A percentile compares a stretch with the other conserved stretches of the same genome.
These are phyloP conservation scores for Rhodomyrtus psidioides DNA, from an alignment of 441 rosid species.

Conservation along the genomic window DNA sequence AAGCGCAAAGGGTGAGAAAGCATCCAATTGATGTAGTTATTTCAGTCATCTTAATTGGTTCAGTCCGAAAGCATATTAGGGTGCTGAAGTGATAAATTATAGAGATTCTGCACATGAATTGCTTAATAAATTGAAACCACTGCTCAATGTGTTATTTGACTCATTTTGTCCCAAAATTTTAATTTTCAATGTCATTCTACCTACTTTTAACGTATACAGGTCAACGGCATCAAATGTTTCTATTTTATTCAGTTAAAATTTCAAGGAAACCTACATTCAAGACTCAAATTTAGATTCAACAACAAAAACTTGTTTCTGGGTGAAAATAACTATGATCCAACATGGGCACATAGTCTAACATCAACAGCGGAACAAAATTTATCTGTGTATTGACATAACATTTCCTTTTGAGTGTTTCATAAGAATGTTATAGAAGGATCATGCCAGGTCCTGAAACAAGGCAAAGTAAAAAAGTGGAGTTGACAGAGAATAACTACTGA, in stretches of 20 bases:
- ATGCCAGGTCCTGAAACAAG: neutral
- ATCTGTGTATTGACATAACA: neutral
- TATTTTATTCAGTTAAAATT: neutral
- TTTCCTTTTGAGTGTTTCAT: neutral
- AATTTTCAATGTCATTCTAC: neutral
- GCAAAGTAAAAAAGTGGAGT: conserved; percentile 10
- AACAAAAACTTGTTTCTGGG: neutral
- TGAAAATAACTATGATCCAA: neutral
- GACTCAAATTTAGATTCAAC: neutral
- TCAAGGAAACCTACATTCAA: neutral
- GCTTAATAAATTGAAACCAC: neutral
- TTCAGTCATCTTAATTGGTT: neutral
- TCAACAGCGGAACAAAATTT: neutral
- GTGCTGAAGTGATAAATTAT: neutral
- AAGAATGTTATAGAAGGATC: neutral
- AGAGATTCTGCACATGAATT: neutral
- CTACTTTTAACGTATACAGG: neutral
- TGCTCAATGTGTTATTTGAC: neutral
- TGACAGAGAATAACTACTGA: conserved; percentile 33
- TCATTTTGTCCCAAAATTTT: neutral
- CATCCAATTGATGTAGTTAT: neutral
- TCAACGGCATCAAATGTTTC: neutral
- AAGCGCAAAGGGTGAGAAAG: neutral
- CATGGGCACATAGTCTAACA: neutral
- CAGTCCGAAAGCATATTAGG: neutral